Conservation (phyloP, 2,329 filamentous ascomycete species). For the Xylariaceae sp. region DNA sequence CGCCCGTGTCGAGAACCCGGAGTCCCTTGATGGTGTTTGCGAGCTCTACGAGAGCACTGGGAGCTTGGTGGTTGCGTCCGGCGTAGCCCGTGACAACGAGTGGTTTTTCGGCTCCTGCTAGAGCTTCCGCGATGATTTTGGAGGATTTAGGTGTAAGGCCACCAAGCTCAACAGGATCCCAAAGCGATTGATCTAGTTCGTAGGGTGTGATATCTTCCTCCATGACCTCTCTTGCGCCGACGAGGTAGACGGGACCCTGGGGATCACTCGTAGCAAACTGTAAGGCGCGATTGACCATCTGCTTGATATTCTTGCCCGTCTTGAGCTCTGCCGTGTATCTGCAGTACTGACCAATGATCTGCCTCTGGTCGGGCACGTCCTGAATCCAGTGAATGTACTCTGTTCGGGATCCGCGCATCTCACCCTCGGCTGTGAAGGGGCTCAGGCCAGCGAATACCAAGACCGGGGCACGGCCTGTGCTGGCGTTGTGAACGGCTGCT, state of each 20-base stretch:
- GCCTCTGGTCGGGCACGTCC: conserved; percentile 76
- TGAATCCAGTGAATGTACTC: conserved; percentile 89
- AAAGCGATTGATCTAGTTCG: conserved; percentile 61
- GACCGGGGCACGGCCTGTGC: conserved; percentile 68
- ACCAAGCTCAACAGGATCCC: conserved; percentile 67
- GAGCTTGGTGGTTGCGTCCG: conserved; percentile 63
- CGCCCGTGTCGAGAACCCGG: conserved; percentile 70
- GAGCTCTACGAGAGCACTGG: conserved; percentile 60
- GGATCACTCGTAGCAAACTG: conserved; percentile 78
- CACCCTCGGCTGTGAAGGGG: conserved; percentile 73
- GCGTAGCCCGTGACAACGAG: conserved; percentile 68
- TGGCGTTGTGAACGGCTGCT: conserved; percentile 76
- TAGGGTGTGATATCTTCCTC: conserved; percentile 79
- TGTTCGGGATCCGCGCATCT: conserved; percentile 71
- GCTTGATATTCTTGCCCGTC: conserved; percentile 79
- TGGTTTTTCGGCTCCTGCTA: conserved; percentile 62
- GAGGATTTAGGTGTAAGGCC: conserved; percentile 52
- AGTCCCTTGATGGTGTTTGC: conserved; percentile 65
- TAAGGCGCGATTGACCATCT: conserved; percentile 80
- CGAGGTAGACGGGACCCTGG: conserved; percentile 75
- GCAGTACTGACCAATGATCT: conserved; percentile 80
- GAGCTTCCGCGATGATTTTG: conserved; percentile 55
- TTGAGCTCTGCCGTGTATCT: conserved; percentile 80
- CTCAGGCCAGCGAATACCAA: conserved; percentile 75
- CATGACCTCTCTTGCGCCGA: conserved; percentile 76